A percentile compares a stretch with the other conserved stretches of the same genome.
Conservation (phyloP, 2,329 filamentous ascomycete genomes). For the Endoconidiophora laricicola region DNA sequence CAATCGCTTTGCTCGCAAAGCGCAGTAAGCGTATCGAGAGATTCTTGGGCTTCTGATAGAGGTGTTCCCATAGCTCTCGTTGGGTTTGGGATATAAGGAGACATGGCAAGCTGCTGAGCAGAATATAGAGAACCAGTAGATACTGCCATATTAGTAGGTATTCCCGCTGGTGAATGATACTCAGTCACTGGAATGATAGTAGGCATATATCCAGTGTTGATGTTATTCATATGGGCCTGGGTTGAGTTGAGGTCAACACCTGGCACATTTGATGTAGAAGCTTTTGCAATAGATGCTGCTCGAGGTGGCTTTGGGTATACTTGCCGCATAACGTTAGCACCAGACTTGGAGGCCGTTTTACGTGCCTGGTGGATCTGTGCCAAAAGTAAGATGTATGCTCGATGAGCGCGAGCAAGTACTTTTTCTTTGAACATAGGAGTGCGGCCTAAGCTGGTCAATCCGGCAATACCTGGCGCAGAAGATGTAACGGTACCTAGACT, state of each 20-base stretch:
- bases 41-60: conserved; percentile 35
- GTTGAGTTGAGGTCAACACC: not conserved
- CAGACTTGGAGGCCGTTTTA: not conserved
- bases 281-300: not conserved
- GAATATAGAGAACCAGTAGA: too few species aligned
- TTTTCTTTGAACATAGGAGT: not conserved
- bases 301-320: conserved; percentile 10
- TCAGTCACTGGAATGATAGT: too few species aligned
- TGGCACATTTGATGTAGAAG: not conserved
- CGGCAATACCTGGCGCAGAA: too few species aligned
- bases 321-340: not conserved
- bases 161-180: too few species aligned
- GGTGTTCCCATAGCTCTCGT: not conserved
- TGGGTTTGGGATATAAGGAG: too few species aligned
- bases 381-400: conserved; percentile 3
- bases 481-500: not conserved
- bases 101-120: too few species aligned
- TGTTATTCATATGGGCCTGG: not conserved
- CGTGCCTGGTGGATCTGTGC: not conserved
- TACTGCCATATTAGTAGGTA: too few species aligned
- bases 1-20: conserved; percentile 67
- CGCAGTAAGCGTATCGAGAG: conserved; percentile 53
- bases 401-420: not conserved
- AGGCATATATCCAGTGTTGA: not conserved
- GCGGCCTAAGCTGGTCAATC: too few species aligned